These are phyloP conservation scores for Cryptococcus amylolentus DNA, from an alignment of 1,284 basidiomycete genomes.

Conservation along the genomic window DNA sequence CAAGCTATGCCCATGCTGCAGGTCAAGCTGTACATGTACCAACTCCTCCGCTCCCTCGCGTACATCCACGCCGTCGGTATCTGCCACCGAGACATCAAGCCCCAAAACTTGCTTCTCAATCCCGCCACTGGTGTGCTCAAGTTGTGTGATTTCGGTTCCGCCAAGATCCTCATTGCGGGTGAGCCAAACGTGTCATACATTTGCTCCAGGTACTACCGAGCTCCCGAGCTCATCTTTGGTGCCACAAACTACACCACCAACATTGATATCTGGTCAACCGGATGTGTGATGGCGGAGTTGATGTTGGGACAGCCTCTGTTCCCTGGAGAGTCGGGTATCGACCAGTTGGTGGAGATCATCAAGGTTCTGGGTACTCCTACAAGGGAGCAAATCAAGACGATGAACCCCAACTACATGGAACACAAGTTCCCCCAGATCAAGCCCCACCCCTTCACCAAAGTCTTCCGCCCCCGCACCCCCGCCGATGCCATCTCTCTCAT, in stretches of 20 bases:
- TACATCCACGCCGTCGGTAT: slow-evolving; percentile 98
- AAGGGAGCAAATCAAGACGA: slow-evolving; percentile 99
- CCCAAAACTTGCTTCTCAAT: slow-evolving; percentile 96
- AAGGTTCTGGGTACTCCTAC: slow-evolving; percentile 98
- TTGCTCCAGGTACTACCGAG: slow-evolving; percentile 98
- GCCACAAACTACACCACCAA: slow-evolving; percentile 99
- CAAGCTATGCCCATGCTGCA: slow-evolving; percentile 99
- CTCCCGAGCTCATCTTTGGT: slow-evolving; percentile 98
- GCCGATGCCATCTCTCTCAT: slow-evolving; percentile 96
- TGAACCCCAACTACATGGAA: slow-evolving; percentile 99
- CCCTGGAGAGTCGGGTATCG: slow-evolving; percentile 99
- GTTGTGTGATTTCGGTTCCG: slow-evolving; percentile 97
- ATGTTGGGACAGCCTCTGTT: slow-evolving; percentile 99
- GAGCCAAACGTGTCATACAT: slow-evolving; percentile 99
- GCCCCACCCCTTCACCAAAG: slow-evolving; percentile 93
- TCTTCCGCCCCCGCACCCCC: slow-evolving; percentile 96
- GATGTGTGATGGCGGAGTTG: slow-evolving; percentile 99
- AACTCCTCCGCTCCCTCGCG: slow-evolving; percentile 86
- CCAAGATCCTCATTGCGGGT: slow-evolving; percentile 95
- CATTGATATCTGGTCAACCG: slow-evolving; percentile 99
- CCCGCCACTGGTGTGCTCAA: slow-evolving; percentile 94
- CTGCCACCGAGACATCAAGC: slow-evolving; percentile 97
- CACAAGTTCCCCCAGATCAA: slow-evolving; percentile 99
- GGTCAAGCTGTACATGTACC: slow-evolving; percentile 68
- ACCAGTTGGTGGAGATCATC: slow-evolving; percentile 99